phyloP scores from a whole-genome alignment of 805 yeast genomes.

The Grigorovia jiainica region DNA sequence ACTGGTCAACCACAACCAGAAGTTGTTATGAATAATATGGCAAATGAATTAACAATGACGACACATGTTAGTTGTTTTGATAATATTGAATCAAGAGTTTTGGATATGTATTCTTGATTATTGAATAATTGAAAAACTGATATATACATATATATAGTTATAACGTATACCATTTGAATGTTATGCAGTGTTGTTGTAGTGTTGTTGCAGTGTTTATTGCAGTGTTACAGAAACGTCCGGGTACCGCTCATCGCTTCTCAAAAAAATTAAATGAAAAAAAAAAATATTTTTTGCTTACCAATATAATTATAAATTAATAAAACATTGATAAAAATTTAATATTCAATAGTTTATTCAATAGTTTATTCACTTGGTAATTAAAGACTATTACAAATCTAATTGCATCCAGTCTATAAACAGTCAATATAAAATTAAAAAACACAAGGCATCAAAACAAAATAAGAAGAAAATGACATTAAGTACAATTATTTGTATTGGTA shows the following conservation, averaged over 20 bases:
- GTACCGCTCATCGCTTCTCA: not conserved
- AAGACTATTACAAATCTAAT: no score
- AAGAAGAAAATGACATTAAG: constrained; percentile 33
- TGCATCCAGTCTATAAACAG: no score
- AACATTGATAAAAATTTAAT: no score
- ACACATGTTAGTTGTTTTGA: constrained; percentile 47
- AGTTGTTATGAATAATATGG: constrained; percentile 55
- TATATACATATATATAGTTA: no score
- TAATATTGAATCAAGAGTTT: constrained; percentile 53
- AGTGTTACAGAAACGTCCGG: not conserved
- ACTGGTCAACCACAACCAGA: constrained; percentile 57
- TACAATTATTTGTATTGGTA: constrained; percentile 46
- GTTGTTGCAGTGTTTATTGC: no score
- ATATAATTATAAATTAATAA: no score
- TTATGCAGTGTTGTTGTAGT: no score
- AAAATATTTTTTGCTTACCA: not conserved
- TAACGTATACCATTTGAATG: no score
- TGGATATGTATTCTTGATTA: constrained; percentile 12
- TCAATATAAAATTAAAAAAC: no score
- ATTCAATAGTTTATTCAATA: no score
- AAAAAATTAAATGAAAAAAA: not conserved
- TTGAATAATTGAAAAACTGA: no score
- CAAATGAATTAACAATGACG: constrained; percentile 61
- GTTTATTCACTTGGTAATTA: not conserved
- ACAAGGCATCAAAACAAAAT: no score